These are phyloP conservation scores for Phytophthora chlamydospora DNA, from an alignment of 352 stramenopile genomes.

Conservation along the genomic window DNA sequence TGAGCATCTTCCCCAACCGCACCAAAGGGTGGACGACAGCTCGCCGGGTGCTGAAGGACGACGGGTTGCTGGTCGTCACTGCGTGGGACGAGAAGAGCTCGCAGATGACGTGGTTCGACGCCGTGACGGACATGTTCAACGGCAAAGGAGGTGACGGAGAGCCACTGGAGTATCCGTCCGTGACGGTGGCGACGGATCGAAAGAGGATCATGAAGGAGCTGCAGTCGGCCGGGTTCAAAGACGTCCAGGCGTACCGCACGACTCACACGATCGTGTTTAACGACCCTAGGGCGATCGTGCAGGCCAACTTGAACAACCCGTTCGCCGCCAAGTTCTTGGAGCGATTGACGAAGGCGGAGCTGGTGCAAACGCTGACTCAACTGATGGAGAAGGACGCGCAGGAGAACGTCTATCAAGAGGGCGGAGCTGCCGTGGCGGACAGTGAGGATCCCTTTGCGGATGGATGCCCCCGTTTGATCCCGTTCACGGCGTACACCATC, in stretches of 20 bases:
- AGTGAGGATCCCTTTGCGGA: slow-evolving; percentile 21
- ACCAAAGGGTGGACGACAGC: slow-evolving; percentile 34
- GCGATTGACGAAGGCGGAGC: slow-evolving; percentile 29
- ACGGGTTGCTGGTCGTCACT: slow-evolving; percentile 47
- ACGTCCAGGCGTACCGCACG: slow-evolving; percentile 32
- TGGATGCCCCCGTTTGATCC: slow-evolving; percentile 29
- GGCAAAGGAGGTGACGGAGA: slow-evolving; percentile 18
- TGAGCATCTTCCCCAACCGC: slow-evolving; percentile 52
- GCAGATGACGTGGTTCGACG: slow-evolving; percentile 44
- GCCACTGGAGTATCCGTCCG: slow-evolving; percentile 9
- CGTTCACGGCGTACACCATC: slow-evolving; percentile 33
- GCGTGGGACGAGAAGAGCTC: slow-evolving; percentile 47
- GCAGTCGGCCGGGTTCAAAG: slow-evolving; percentile 25
- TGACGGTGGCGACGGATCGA: slow-evolving; percentile 16
- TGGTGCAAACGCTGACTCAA: slow-evolving; percentile 21
- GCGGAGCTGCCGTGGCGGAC: background rate
- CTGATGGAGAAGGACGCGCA: slow-evolving; percentile 30
- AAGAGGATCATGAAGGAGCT: slow-evolving; percentile 30
- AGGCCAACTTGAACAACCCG: slow-evolving; percentile 36
- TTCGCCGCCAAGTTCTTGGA: slow-evolving; percentile 37
- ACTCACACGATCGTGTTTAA: slow-evolving; percentile 45
- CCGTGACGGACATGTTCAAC: slow-evolving; percentile 40
- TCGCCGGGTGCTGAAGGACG: slow-evolving; percentile 45
- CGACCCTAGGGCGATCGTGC: slow-evolving; percentile 28
- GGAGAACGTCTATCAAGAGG: slow-evolving; percentile 29